These are phyloP conservation scores for Sarocladium strictum DNA, from an alignment of 2,329 filamentous ascomycete genomes.

Conservation along the genomic window DNA sequence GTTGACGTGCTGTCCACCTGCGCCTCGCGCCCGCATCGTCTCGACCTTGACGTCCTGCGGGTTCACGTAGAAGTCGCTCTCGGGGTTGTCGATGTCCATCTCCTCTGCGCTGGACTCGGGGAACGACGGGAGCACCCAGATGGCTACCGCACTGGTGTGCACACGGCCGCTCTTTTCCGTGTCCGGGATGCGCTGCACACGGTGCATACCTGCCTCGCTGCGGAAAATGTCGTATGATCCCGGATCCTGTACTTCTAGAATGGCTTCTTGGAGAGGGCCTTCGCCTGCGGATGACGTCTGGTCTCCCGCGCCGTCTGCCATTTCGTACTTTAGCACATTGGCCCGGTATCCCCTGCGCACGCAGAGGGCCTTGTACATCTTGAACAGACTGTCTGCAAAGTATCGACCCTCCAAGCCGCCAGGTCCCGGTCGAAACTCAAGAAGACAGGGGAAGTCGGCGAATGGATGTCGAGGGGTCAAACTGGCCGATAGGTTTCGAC, in stretches of 20 bases:
- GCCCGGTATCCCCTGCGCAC: constrained; percentile 58
- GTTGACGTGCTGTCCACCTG: constrained; percentile 96
- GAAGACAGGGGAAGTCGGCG: constrained; percentile 78
- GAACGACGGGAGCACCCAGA: constrained; percentile 86
- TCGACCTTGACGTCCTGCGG: constrained; percentile 76
- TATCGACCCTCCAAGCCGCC: constrained; percentile 87
- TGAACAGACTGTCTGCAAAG: constrained; percentile 80
- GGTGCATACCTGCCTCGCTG: constrained; percentile 88
- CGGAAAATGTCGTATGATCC: constrained; percentile 79
- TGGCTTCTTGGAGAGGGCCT: constrained; percentile 73
- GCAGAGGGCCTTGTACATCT: constrained; percentile 86
- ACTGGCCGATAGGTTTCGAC: constrained; percentile 63
- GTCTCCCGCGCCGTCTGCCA: constrained; percentile 57
- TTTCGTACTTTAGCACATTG: constrained; percentile 74
- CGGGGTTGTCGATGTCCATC: constrained; percentile 70
- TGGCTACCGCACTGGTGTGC: constrained; percentile 87
- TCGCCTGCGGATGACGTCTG: constrained; percentile 52
- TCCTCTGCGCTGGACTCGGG: constrained; percentile 50
- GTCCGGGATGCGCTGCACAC: constrained; percentile 86
- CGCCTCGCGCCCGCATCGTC: constrained; percentile 86
- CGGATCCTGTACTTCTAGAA: constrained; percentile 72
- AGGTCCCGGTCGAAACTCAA: constrained; percentile 88
- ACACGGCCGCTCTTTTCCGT: constrained; percentile 89
- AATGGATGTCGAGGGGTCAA: constrained; percentile 88
- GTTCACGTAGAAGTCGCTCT: constrained; percentile 87